Conservation (phyloP, 2,329 filamentous ascomycete genomes). For the Davidsoniella neocaledoniae region DNA sequence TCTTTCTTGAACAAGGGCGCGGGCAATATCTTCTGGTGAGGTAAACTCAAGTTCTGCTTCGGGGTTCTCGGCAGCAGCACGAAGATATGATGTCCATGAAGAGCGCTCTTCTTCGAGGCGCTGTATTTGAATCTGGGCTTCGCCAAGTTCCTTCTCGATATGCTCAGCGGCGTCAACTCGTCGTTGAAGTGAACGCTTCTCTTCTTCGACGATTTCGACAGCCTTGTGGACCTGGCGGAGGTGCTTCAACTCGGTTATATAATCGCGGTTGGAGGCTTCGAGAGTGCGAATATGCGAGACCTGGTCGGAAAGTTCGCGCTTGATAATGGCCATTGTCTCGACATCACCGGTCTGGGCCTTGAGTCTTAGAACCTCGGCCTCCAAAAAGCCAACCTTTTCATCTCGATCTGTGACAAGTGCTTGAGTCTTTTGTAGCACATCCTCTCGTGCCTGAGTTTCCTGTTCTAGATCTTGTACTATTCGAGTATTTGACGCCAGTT, state of each 20-base stretch:
- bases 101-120: conserved; percentile 74
- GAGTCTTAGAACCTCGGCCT: conserved; percentile 66
- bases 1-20: conserved; percentile 67
- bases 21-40: conserved; percentile 72
- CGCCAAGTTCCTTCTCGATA: conserved; percentile 59
- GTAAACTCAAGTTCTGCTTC: conserved; percentile 56
- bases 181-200: conserved; percentile 69
- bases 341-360: conserved; percentile 78
- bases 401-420: conserved; percentile 53
- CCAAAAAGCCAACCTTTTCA: conserved; percentile 52
- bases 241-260: conserved; percentile 62
- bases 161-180: conserved; percentile 59
- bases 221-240: conserved; percentile 67
- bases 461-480: conserved; percentile 41
- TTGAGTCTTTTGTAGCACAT: conserved; percentile 43
- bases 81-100: conserved; percentile 74
- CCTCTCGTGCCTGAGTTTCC: conserved; percentile 38
- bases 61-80: conserved; percentile 35
- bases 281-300: conserved; percentile 78
- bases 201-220: conserved; percentile 88
- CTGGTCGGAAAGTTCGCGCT: conserved; percentile 77
- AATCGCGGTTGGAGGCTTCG: conserved; percentile 65
- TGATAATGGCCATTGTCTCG: conserved; percentile 71
- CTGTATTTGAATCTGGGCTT: conserved; percentile 67
- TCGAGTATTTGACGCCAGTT: conserved; percentile 29